Base-by-base conservation (phyloP, 1,284 basidiomycete genomes). In the Stereum hirsutum region DNA sequence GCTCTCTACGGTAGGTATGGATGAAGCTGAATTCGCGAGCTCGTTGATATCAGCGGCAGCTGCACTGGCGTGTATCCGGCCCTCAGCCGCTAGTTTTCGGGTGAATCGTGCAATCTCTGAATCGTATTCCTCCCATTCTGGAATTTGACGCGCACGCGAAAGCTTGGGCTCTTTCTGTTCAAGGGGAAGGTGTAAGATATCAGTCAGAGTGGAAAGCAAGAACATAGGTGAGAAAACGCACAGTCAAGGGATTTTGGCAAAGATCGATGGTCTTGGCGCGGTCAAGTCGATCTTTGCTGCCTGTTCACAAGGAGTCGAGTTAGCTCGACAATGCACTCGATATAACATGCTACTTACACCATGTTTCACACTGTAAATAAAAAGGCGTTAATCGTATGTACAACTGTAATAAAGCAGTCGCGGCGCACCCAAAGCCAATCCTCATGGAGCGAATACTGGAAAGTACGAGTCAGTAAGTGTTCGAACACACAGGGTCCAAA, bases 51-150 rank as follows among this genome's bases (percentile, higher is more conserved):
- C 84, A 2, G 77, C 81, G 4, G 78, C 77, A 11, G 81, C 74
- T 26, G 80, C 75, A 17, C 74, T 70, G 2, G 78, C 78, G 20
- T 68, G 74, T 43, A 88, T 79, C 49, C 73, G 66, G 17, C 86
- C 85, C 34, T 76, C 68, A 12, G 78, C 69, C 3, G 81, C 79
- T 31, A 91, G 65, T 39, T 72, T 68, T 15, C 77, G 72, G 1
- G 83, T 78, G 51, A 94, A 89, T 23, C 63, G 67, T 6, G 86
- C 77, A 45, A 89, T 88, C 60, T 89, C 84, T 5, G 61, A 53
- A 54, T 98, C 95, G 57, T 97, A 97, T 36, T 75, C 74, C 47
- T 94, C 92, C 96, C 95, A 99, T 62, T 99, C 95, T 0, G 95
- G 94, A 42, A 99, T 97, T 55, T 94, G 82, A 30, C 94, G 78